Evolutionary conservation across 805 yeast species (phyloP).

Genomic region (Kuraishia hungarica): DNA sequence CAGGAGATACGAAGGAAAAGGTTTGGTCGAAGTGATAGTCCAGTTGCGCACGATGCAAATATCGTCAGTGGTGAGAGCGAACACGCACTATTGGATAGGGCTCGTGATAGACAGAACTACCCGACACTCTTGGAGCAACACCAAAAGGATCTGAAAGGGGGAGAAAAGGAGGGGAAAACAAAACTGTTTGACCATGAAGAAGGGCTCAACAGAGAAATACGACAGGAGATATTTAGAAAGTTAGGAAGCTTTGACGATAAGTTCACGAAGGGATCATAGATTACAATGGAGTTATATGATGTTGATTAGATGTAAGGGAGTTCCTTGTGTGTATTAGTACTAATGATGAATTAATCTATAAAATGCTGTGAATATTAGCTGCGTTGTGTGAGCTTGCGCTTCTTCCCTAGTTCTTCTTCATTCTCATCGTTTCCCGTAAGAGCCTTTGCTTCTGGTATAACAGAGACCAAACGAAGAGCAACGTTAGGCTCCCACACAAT

Average conservation of each 20-base stretch:
- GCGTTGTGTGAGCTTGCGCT: neutral
- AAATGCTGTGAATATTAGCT: neutral
- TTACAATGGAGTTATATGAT: neutral
- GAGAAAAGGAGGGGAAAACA: slow-evolving; percentile 1
- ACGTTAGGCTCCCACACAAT: neutral
- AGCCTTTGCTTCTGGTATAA: neutral
- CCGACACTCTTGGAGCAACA: neutral
- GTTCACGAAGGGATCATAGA: slow-evolving; percentile 3
- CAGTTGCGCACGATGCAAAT: no score
- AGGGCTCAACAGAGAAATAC: slow-evolving; percentile 17
- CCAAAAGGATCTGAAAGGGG: neutral
- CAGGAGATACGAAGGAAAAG: slow-evolving; percentile 11
- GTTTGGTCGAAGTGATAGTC: slow-evolving; percentile 3
- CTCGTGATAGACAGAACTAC: neutral
- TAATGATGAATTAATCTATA: neutral
- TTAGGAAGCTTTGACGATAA: slow-evolving; percentile 5
- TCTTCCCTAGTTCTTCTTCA: neutral
- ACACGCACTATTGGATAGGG: neutral
- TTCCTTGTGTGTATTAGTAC: neutral
- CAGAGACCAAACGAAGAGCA: neutral
- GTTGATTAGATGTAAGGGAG: neutral
- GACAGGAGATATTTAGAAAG: slow-evolving; percentile 14
- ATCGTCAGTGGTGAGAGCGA: neutral
- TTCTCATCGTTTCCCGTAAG: neutral
- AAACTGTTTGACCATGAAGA: slow-evolving; percentile 15